A percentile compares a stretch with the other conserved stretches of the same genome.
Evolutionary conservation across 148 eudicot genomes (phyloP).

Genomic region (Fagopyrum esculentum): DNA sequence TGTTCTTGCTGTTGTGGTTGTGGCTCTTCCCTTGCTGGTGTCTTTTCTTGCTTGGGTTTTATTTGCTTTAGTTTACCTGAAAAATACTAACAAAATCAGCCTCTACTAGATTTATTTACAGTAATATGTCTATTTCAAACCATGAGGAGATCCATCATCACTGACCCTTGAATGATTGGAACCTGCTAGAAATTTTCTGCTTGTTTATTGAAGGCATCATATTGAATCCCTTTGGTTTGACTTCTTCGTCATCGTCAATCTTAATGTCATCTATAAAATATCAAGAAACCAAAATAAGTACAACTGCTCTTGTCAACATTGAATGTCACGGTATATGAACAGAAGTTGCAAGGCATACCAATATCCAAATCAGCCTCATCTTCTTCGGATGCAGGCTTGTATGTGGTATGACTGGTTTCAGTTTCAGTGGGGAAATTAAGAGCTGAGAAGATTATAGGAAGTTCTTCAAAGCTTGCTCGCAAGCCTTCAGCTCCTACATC

Average conservation of each 20-base stretch:
- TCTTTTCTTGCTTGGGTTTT: conserved; percentile 60
- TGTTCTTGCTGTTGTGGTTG: conserved; percentile 14
- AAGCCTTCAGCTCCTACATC: conserved; percentile 35
- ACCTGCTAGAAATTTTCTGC: conserved; percentile 72
- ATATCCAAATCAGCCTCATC: conserved; percentile 59
- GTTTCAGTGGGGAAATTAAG: conserved; percentile 49
- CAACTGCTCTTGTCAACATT: neutral
- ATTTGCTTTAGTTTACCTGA: conserved; percentile 74
- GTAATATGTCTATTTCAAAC: neutral
- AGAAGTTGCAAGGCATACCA: conserved; percentile 33
- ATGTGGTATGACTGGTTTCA: conserved; percentile 24
- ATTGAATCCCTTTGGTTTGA: conserved; percentile 58
- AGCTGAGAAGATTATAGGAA: conserved; percentile 46
- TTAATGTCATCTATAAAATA: conserved; percentile 73
- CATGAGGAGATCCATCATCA: conserved; percentile 1
- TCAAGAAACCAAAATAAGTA: conserved; percentile 4
- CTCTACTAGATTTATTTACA: neutral
- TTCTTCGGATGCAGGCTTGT: conserved; percentile 24
- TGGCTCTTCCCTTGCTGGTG: conserved; percentile 41
- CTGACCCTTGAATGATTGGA: conserved; percentile 77
- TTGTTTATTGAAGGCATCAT: conserved; percentile 63
- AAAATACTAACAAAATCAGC: neutral
- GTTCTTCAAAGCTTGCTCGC: conserved; percentile 48
- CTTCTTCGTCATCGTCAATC: conserved; percentile 56
- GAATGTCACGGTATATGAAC: neutral